Base-by-base conservation (phyloP, 163 green algal species). In the Scenedesmus sp. region DNA sequence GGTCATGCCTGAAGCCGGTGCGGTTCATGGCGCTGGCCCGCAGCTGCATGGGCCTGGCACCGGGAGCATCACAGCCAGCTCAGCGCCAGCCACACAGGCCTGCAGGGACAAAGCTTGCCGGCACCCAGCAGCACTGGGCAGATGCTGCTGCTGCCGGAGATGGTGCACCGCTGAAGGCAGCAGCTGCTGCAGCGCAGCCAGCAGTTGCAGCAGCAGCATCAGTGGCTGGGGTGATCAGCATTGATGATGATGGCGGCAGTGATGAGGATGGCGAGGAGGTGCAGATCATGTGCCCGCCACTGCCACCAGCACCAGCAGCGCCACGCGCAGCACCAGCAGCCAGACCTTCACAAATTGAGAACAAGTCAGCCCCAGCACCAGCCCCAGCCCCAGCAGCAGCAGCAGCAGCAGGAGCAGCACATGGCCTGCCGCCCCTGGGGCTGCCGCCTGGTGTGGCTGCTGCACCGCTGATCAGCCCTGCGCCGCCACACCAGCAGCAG, bases 1-100 rank as follows among this genome's bases (percentile, higher is more conserved):
- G 81, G 81, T 59, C 81, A 15, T 66, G 6, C 52, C 81, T 86
- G 81, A 60, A 60, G 81, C 81, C 18, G 5, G 54, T 86, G n/a
- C 4, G 16, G 12, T 86, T 84, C 16, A 54, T 90, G 5, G 54
- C 18, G 46, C 34, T 82, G 26, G 60, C 67, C 5, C 60, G 54
- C 85, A 64, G 85, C 64, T 62, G 26, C 85, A 89, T 66, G 85
- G 60, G 54, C 85, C 13, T 52, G 9, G 82, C 82, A 70, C 54
- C 10, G 55, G 82, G 55, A 87, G 82, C 54, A 73, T 3, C 16
- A 15, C 82, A 46, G 82, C 82, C 56, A 20, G n/a, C 34, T 46
- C 34, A 46, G 34, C 34, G 34, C 34, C 34, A 46, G 34, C 34
- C 34, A 34, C 16, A 18, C 52, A 60, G 54, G 9, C 18, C 7